Evolutionary conservation across 108 stramenopile species (phyloP).

Genomic region (Pseudonitzschia multistriata): DNA sequence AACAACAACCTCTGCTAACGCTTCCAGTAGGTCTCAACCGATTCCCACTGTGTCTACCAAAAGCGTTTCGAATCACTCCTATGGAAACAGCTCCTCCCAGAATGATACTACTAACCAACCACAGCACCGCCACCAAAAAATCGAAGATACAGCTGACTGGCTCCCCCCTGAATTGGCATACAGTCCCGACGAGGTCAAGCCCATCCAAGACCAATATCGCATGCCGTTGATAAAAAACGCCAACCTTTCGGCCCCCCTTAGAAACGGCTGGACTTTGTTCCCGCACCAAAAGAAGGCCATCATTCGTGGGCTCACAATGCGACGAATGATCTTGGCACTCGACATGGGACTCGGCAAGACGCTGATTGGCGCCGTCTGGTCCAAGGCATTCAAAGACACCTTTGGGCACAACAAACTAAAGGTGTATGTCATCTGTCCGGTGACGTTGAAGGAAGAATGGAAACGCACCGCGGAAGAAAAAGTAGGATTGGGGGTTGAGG

Average conservation of each 20-base stretch:
- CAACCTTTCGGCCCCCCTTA: constrained; percentile 41
- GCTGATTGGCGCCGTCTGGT: constrained; percentile 76
- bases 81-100: not conserved
- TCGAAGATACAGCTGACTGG: not conserved
- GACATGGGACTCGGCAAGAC: constrained; percentile 80
- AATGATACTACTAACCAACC: not conserved
- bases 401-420: constrained; percentile 41
- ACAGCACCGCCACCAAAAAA: not conserved
- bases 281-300: constrained; percentile 77
- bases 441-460: constrained; percentile 73
- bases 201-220: constrained; percentile 40
- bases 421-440: constrained; percentile 65
- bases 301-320: constrained; percentile 51
- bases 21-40: not conserved
- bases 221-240: constrained; percentile 56
- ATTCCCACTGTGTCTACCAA: not conserved
- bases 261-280: constrained; percentile 79
- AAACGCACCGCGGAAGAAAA: constrained; percentile 60
- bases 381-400: constrained; percentile 59
- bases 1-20: not conserved
- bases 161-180: constrained; percentile 38
- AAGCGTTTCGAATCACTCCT: not conserved
- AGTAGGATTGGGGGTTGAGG: constrained; percentile 50
- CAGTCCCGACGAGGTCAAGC: constrained; percentile 16
- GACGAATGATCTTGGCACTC: constrained; percentile 76